Conservation (phyloP, 2,329 filamentous ascomycete species). For the Cladosporium velox region DNA sequence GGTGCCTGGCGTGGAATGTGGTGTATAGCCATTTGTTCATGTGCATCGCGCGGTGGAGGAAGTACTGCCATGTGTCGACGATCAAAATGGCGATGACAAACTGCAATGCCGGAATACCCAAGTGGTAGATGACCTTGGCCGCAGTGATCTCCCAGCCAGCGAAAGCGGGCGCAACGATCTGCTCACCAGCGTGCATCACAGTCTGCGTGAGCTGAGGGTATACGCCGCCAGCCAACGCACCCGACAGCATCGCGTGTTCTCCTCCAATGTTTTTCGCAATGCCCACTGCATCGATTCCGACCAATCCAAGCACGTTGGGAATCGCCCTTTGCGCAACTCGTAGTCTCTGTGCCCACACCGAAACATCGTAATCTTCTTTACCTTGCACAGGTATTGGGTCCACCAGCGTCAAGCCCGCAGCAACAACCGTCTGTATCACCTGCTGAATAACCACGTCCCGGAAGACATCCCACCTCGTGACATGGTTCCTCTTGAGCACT, state of each 20-base stretch:
- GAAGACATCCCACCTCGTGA: conserved; percentile 79
- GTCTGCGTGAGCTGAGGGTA: conserved; percentile 69
- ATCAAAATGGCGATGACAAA: conserved; percentile 72
- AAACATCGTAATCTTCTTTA: conserved; percentile 80
- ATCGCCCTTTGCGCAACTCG: conserved; percentile 77
- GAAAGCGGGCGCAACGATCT: conserved; percentile 66
- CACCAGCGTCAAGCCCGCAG: conserved; percentile 66
- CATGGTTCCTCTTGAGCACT: conserved; percentile 83
- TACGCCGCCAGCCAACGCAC: conserved; percentile 73
- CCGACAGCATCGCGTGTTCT: conserved; percentile 73
- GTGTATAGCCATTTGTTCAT: conserved; percentile 96
- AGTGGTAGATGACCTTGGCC: conserved; percentile 79
- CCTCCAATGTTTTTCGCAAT: conserved; percentile 74
- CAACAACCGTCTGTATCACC: conserved; percentile 77
- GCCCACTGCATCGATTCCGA: conserved; percentile 75
- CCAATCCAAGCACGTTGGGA: conserved; percentile 66
- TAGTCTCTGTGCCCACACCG: conserved; percentile 83
- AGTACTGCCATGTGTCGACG: conserved; percentile 98
- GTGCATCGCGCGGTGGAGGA: conserved; percentile 94
- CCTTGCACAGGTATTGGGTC: conserved; percentile 75
- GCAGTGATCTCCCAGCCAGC: conserved; percentile 76
- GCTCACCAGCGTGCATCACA: conserved; percentile 54
- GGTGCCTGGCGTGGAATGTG: conserved; percentile 90
- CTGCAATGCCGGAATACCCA: conserved; percentile 73
- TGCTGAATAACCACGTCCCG: conserved; percentile 93